Evolutionary conservation across 495 filamentous ascomycete species (phyloP), one percentile per base, ranked within the genome.

Genomic region (Hypoxylon subgilvum): DNA sequence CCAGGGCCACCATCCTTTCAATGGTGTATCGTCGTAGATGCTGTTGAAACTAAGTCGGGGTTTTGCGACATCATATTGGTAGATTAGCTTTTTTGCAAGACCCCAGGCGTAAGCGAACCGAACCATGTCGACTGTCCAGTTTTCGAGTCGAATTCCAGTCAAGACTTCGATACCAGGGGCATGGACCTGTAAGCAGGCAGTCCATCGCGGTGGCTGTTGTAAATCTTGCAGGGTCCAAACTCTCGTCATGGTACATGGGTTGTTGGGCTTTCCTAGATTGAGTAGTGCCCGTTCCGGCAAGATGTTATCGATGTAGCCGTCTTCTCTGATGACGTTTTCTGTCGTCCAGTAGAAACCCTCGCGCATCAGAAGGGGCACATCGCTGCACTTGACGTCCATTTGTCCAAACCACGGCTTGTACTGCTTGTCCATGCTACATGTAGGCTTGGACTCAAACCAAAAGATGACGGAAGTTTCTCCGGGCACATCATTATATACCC

Each of bases 1-100:
- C 53, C 62, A 60, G 14, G 62, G 62, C 62, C 62, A 65, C 32
- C 45, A 60, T 43, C 55, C 56, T 25, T 57, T 44, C 30, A 65
- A 23, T 5, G 40, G 43, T 46, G 52, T 50, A 23, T 57, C 44
- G 25, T 61, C 56, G 30, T 66, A 66, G 34, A 66, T 61, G 22
- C 10, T 27, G 38, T 66, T 66, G 38, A 57, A 44, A 18, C 16
- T 4, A 31, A 23, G 12, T 17, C 16, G 19, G 25, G 36, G 14
- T 3, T n/a, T 42, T 17, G 18, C 14, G 25, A 1, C 1, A 30
- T 47, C 31, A 38, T 27, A 54, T 18, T 30, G 21, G 36, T 54
- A 54, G 13, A 54, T 45, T 34, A 23, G 21, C 30, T 45, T 54
- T 8, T 10, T 9, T 21, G 8, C 19, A 21, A 27, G 8, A 21